Base-by-base conservation (phyloP, 495 filamentous ascomycete species). In the Lindgomyces ingoldianus region DNA sequence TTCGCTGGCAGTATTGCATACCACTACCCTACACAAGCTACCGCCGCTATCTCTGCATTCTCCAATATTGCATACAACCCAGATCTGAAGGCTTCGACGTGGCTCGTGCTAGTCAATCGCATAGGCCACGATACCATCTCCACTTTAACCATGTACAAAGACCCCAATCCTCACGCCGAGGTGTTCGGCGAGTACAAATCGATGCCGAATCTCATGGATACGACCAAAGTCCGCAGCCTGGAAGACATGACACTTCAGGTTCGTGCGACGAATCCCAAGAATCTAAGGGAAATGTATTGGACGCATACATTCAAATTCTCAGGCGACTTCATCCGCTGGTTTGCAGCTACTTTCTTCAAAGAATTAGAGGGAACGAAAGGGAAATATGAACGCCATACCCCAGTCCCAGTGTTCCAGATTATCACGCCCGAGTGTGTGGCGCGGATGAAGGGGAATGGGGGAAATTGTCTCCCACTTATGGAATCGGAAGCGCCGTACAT, bases 111-210 rank as follows among this genome's bases (percentile, higher is more conserved):
- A n/a, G 9, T n/a, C 18, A 22, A 8, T n/a, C 6, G 21, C 4
- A n/a, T 4, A 18, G 44, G 44, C n/a, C 14, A 8, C n/a, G 44
- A 47, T 22, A 1, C 41, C n/a, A 27, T 62, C 6, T 52, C 47
- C 16, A 26, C 42, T 3, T 21, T 51, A 8, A 21, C 39, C 10
- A 14, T 53, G 14, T 80, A 81, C 65, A 67, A 71, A 0, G 67
- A 75, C 21, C 70, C 78, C 16, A 71, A 69, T 33, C 51, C 67
- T 45, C 55, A 77, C 29, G 19, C 58, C 10, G 19, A 24, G 12
- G 36, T 44, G 10, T 62, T 62, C 24, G 19, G 26, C 27, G 47
- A 33, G 14, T 52, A 12, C 9, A 47, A 48, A 10, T 24, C 25
- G 2, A 62, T 62, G 25, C 25, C 58, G 0, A 11, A 10, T n/a